Conservation (phyloP, 2,329 filamentous ascomycete species). For the Berkeleyomyces rouxiae region DNA sequence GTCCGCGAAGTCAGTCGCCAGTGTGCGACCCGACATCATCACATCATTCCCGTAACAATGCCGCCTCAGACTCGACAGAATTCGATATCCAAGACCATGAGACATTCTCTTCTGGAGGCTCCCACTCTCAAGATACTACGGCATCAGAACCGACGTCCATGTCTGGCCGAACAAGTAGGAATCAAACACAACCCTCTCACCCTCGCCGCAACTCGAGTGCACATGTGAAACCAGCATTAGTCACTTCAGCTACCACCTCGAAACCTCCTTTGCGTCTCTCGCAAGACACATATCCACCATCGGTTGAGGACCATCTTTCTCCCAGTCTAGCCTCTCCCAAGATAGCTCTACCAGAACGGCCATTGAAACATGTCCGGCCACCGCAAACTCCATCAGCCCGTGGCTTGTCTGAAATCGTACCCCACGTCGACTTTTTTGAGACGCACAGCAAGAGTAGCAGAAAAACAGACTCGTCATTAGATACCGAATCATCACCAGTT, state of each 20-base stretch:
- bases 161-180: neutral
- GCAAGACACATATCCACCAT: slow-evolving; percentile 19
- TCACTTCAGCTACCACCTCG: neutral
- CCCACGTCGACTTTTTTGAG: slow-evolving; percentile 5
- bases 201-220: slow-evolving; percentile 16
- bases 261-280: slow-evolving; percentile 15
- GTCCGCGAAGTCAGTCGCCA: slow-evolving; percentile 5
- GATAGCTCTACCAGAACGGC: slow-evolving; percentile 10
- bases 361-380: slow-evolving; percentile 2
- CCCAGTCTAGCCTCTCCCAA: slow-evolving; percentile 20
- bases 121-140: neutral
- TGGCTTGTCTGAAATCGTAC: slow-evolving; percentile 2
- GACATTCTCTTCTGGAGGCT: neutral
- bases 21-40: neutral
- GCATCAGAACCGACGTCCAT: neutral
- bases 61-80: neutral
- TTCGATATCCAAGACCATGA: neutral
- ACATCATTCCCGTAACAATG: neutral
- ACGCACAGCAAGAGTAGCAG: neutral
- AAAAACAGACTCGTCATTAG: neutral
- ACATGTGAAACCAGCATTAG: slow-evolving; percentile 15
- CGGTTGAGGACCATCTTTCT: slow-evolving; percentile 19
- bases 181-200: slow-evolving; percentile 4
- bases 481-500: neutral
- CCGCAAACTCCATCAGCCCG: slow-evolving; percentile 1